These are phyloP conservation scores for Teunomyces aglyptinius DNA, from an alignment of 805 yeast genomes.

Conservation along the genomic window DNA sequence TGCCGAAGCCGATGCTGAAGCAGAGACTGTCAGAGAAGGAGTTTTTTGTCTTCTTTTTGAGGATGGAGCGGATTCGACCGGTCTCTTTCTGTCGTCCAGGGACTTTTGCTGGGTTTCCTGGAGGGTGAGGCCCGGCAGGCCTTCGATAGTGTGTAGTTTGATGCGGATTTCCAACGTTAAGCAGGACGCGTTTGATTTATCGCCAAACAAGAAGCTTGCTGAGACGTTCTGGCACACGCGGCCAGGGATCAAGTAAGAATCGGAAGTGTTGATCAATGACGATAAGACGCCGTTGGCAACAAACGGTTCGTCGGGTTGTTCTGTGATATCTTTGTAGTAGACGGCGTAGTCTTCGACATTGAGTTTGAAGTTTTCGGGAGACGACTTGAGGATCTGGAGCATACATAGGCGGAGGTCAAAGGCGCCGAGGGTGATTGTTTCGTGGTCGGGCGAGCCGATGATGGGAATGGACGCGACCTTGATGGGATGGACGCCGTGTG, in stretches of 20 bases:
- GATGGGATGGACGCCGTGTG: conserved; percentile 31
- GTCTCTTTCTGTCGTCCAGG: conserved; percentile 1
- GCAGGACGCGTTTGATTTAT: conserved; percentile 33
- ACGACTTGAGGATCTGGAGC: conserved; percentile 34
- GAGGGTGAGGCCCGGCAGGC: background rate
- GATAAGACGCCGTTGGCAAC: conserved; percentile 43
- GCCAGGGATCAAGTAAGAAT: conserved; percentile 40
- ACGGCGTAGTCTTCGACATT: conserved; percentile 43
- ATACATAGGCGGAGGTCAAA: conserved; percentile 39
- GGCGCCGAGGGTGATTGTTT: conserved; percentile 39
- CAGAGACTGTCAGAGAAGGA: conserved; percentile 7
- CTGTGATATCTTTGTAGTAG: conserved; percentile 45
- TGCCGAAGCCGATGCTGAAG: conserved; percentile 7
- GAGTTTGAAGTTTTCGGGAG: conserved; percentile 43
- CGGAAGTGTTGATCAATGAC: conserved; percentile 23
- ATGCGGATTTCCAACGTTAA: conserved; percentile 59
- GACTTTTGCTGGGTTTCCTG: no score
- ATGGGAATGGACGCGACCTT: conserved; percentile 39
- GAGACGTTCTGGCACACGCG: conserved; percentile 60
- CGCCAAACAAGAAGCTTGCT: conserved; percentile 38
- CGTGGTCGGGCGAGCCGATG: conserved; percentile 18
- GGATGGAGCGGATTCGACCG: conserved; percentile 6
- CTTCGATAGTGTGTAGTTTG: conserved; percentile 44
- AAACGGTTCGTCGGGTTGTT: conserved; percentile 49
- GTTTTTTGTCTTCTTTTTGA: conserved; percentile 10